phyloP scores from a whole-genome alignment of 2,329 filamentous ascomycete genomes.

The Rhinocladiella similis region DNA sequence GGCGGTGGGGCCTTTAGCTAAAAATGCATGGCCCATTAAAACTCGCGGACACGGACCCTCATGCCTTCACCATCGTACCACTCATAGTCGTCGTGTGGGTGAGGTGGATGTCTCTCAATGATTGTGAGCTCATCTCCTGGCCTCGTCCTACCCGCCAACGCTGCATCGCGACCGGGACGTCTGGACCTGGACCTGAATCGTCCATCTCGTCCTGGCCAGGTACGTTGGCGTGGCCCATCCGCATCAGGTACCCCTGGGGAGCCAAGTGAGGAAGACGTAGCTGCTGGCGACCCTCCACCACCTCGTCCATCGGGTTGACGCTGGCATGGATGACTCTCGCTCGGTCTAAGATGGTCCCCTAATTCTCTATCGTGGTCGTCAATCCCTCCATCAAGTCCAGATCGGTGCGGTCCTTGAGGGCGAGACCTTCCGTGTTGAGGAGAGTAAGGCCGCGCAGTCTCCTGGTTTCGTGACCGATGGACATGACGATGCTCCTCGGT shows the following conservation, averaged over 20 bases:
- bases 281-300: conserved; percentile 15
- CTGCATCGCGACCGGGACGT: conserved; percentile 3
- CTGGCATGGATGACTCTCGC: not conserved
- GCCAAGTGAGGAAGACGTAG: conserved; percentile 11
- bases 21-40: conserved; percentile 11
- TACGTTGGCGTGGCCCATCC: not conserved
- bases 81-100: conserved; percentile 24
- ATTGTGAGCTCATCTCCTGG: conserved; percentile 16
- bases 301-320: not conserved
- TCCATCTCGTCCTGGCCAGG: not conserved
- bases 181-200: conserved; percentile 5
- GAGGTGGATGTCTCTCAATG: conserved; percentile 13
- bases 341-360: not conserved
- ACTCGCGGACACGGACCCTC: conserved; percentile 28
- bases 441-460: conserved; percentile 2
- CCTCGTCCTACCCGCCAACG: conserved; percentile 1
- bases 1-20: no score
- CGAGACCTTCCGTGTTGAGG: conserved; percentile 15
- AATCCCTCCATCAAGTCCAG: not conserved
- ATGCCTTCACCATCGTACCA: conserved; percentile 27
- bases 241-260: conserved; percentile 3
- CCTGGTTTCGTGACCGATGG: not conserved
- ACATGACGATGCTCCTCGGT: not conserved
- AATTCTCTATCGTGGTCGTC: not conserved
- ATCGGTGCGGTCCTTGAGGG: not conserved